Percentiles rank a stretch among this genome's conserved stretches.
These are phyloP conservation scores for Macrotyloma uniflorum DNA, from an alignment of 306 rosid species.

Conservation along the genomic window DNA sequence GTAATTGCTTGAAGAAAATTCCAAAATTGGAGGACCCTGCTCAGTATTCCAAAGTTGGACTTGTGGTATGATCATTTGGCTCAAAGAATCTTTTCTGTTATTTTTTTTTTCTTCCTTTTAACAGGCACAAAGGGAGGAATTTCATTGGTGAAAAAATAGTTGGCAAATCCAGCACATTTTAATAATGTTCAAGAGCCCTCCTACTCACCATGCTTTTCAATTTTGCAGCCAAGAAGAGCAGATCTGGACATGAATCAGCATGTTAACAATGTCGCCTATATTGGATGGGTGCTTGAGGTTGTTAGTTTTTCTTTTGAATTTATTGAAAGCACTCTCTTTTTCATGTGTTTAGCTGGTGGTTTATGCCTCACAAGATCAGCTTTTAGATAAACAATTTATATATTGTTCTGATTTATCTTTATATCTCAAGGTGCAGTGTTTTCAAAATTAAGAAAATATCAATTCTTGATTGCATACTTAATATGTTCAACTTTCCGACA, in stretches of 20 bases:
- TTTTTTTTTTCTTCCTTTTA: constrained; percentile 20
- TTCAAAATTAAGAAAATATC: constrained; percentile 6
- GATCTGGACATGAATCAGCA: constrained; percentile 97
- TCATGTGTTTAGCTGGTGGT: neutral
- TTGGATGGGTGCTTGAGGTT: constrained; percentile 99
- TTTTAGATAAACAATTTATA: neutral
- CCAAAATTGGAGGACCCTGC: constrained; percentile 84
- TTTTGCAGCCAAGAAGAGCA: constrained; percentile 87
- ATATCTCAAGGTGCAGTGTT: neutral
- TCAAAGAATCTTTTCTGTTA: constrained; percentile 10
- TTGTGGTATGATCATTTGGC: constrained; percentile 63
- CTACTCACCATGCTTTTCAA: constrained; percentile 46
- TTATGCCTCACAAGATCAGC: neutral
- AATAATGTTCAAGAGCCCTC: neutral
- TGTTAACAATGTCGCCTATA: constrained; percentile 89
- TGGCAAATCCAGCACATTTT: constrained; percentile 18
- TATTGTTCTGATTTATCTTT: neutral
- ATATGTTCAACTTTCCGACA: neutral
- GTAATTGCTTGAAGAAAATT: constrained; percentile 70
- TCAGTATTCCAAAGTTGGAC: constrained; percentile 63
- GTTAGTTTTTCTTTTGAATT: constrained; percentile 29
- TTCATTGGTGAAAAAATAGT: neutral
- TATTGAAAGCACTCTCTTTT: neutral
- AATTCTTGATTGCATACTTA: neutral
- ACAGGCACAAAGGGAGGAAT: neutral